These are phyloP conservation scores for Aspergillus viridinutans DNA, from an alignment of 2,329 filamentous ascomycete genomes.

Conservation along the genomic window DNA sequence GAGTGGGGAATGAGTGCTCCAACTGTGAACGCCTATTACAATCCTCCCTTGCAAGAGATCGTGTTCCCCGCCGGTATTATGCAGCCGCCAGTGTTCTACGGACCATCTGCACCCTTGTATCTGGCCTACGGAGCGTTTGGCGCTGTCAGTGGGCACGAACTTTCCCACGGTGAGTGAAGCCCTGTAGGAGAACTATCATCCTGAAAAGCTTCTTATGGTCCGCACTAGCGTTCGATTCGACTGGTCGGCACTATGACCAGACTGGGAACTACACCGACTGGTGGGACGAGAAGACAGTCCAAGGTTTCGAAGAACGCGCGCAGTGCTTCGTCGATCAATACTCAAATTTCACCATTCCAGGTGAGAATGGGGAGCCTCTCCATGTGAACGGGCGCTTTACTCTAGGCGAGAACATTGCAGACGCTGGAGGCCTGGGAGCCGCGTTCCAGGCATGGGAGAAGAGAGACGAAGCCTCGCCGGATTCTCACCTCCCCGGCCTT, in stretches of 20 bases:
- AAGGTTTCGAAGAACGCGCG: constrained; percentile 55
- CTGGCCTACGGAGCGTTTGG: constrained; percentile 67
- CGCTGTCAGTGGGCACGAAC: constrained; percentile 63
- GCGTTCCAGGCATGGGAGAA: constrained; percentile 64
- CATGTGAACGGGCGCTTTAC: constrained; percentile 62
- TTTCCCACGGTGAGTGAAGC: constrained; percentile 52
- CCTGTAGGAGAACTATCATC: background rate
- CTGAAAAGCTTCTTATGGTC: constrained; percentile 1
- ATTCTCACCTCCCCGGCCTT: constrained; percentile 56
- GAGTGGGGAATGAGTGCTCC: constrained; percentile 59
- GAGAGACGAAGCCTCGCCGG: constrained; percentile 49
- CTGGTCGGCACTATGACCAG: constrained; percentile 61
- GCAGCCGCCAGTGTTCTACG: constrained; percentile 64
- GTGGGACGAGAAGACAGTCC: constrained; percentile 60
- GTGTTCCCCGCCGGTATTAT: constrained; percentile 67
- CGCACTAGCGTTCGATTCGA: constrained; percentile 58
- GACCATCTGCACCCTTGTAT: constrained; percentile 57
- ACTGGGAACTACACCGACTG: constrained; percentile 62
- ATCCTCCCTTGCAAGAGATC: constrained; percentile 62
- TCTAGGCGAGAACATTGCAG: constrained; percentile 67
- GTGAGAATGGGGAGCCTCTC: constrained; percentile 53
- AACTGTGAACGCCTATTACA: constrained; percentile 65
- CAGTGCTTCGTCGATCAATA: constrained; percentile 69
- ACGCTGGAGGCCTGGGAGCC: constrained; percentile 62
- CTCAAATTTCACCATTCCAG: constrained; percentile 55